Evolutionary conservation across 306 rosid species (phyloP).

Genomic region (Neltuma alba): DNA sequence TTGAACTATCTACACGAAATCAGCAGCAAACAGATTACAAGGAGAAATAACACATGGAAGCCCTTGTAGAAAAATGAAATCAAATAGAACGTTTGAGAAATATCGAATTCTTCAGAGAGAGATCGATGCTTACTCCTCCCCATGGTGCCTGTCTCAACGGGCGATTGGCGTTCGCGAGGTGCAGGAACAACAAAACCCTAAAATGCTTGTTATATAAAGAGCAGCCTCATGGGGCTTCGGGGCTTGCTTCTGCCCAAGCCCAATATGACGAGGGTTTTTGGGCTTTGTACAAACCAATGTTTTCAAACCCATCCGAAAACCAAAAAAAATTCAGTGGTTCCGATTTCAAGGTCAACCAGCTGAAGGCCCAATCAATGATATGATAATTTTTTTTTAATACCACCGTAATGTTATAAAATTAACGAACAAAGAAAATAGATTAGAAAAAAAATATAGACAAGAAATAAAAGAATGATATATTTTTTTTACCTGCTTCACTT

Average conservation of each 20-base stretch:
- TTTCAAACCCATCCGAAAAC: no score
- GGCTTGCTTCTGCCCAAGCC: background rate
- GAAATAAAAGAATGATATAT: no score
- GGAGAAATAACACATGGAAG: background rate
- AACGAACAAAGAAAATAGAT: no score
- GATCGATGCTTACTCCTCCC: slow-evolving; percentile 55
- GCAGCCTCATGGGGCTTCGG: background rate
- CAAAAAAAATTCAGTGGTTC: no score
- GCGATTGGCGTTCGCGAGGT: background rate
- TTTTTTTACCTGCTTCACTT: no score
- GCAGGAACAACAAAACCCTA: background rate
- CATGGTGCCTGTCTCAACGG: slow-evolving; percentile 36
- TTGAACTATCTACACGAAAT: background rate
- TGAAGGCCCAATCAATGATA: no score
- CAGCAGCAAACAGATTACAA: background rate
- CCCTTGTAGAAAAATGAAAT: background rate
- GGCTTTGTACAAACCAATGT: no score
- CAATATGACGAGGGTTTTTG: background rate
- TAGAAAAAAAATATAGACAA: no score
- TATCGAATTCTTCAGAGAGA: background rate
- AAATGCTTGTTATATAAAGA: background rate
- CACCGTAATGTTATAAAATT: no score
- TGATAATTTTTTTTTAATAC: no score
- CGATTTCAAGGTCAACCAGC: no score
- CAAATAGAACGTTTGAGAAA: background rate